Evolutionary conservation across 257 asterid genomes (phyloP).

Genomic region (Solanum sparsipilum): DNA sequence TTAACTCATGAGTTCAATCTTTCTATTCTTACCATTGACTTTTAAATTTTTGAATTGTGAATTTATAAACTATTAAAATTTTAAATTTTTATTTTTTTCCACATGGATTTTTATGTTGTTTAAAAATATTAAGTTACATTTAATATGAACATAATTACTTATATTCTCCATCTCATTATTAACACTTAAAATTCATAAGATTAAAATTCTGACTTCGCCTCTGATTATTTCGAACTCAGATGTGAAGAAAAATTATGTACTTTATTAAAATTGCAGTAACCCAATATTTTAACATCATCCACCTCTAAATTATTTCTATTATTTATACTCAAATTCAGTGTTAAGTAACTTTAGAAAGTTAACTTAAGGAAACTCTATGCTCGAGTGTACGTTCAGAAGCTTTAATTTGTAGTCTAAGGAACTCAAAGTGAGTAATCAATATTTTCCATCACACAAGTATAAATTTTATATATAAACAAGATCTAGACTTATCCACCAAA

Average conservation of each 20-base stretch:
- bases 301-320: neutral
- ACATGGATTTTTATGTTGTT: neutral
- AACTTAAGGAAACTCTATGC: neutral
- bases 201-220: too few relatives aligned
- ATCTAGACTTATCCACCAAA: neutral
- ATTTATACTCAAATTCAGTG: neutral
- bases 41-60: neutral
- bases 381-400: neutral
- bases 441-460: neutral
- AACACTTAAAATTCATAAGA: too few relatives aligned
- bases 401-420: neutral
- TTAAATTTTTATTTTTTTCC: neutral
- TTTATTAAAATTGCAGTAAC: neutral
- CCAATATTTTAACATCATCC: neutral
- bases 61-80: neutral
- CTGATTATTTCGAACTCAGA: neutral
- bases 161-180: neutral
- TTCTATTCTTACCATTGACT: neutral
- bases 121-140: neutral
- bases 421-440: neutral
- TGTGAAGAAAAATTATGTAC: neutral
- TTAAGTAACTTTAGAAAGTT: neutral
- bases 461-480: neutral
- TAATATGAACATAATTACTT: neutral
- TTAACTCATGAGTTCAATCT: neutral